Evolutionary conservation across 225 moss, liverwort and hornwort species (phyloP), one percentile per base, ranked within the genome.

Genomic region (Bryum argenteum): DNA sequence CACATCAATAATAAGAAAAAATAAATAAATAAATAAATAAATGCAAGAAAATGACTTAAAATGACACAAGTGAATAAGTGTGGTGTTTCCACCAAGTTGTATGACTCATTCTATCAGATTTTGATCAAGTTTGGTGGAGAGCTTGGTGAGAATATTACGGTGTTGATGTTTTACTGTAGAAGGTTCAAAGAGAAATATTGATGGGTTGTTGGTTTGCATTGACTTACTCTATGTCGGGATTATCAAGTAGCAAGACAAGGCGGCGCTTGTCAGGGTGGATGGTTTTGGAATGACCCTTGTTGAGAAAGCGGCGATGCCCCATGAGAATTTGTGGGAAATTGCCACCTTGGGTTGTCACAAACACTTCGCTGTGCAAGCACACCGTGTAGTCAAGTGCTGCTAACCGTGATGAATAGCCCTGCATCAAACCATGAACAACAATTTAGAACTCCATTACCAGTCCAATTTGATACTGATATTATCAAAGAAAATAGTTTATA

Each of bases 321-420:
- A 89, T 93, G 63, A 98, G 66, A 48, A 98, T 87, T 82, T 98
- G 97, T 0, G 97, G 97, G 51, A 98, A 98, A 66, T 98, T 98
- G 16, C 97, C 97, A 45, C 97, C 97, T 61, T 98, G 94, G 12
- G 97, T 92, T 62, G 89, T 98, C 10, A 94, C 90, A 70, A 98
- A 98, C 13, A 98, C 97, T 72, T 98, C 97, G 47, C 94, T 98
- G 70, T 90, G 89, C 1, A 98, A 81, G 74, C 97, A 92, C 20
- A 90, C 94, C 0, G 88, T 88, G 72, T 94, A 98, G 77, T 98
- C 97, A 48, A 98, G 78, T 19, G 97, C 97, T 28, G 97, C 97
- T 77, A 92, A 75, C 51, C 92, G 78, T 15, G 97, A 94, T 3
- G 97, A 98, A 67, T 74, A 89, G 64, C 78, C 87, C 97, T 97